These are phyloP conservation scores for Aspergillus novoparasiticus DNA, from an alignment of 2,329 filamentous ascomycete species.

Conservation along the genomic window DNA sequence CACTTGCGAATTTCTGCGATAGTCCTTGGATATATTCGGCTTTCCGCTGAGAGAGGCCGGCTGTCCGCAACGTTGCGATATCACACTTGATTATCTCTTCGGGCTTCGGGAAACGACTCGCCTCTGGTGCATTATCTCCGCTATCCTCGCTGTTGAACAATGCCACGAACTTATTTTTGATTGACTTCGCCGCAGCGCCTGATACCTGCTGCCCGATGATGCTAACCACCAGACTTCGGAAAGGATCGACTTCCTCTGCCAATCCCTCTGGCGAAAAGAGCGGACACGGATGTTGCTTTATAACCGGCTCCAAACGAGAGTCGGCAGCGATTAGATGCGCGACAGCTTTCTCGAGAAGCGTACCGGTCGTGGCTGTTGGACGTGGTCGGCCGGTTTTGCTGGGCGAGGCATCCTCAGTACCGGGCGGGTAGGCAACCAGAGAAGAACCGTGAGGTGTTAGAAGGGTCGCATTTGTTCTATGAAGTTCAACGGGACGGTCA, in stretches of 20 bases:
- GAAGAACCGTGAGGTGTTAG: slow-evolving; percentile 51
- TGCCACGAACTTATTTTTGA: slow-evolving; percentile 80
- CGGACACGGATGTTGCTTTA: slow-evolving; percentile 74
- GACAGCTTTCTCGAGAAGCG: slow-evolving; percentile 73
- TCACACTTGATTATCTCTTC: slow-evolving; percentile 67
- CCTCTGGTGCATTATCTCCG: slow-evolving; percentile 10
- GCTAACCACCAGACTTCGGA: slow-evolving; percentile 76
- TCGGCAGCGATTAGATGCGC: slow-evolving; percentile 75
- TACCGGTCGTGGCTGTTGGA: slow-evolving; percentile 65
- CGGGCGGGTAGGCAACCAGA: slow-evolving; percentile 51
- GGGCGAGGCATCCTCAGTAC: slow-evolving; percentile 40
- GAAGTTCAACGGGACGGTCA: slow-evolving; percentile 50
- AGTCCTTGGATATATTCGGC: slow-evolving; percentile 91
- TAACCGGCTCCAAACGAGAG: slow-evolving; percentile 68
- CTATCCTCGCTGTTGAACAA: slow-evolving; percentile 60
- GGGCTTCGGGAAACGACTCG: slow-evolving; percentile 69
- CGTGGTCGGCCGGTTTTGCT: slow-evolving; percentile 42
- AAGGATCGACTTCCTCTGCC: slow-evolving; percentile 85
- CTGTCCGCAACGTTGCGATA: slow-evolving; percentile 72
- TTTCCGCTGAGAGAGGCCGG: slow-evolving; percentile 89
- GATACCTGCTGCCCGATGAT: slow-evolving; percentile 98
- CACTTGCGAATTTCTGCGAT: slow-evolving; percentile 74
- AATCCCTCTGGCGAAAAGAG: slow-evolving; percentile 81
- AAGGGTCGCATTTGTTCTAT: slow-evolving; percentile 51
- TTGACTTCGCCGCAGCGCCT: slow-evolving; percentile 84